A percentile compares a stretch with the other conserved stretches of the same genome.
Conservation (phyloP, 352 stramenopile genomes). For the Plasmopara halstedii region DNA sequence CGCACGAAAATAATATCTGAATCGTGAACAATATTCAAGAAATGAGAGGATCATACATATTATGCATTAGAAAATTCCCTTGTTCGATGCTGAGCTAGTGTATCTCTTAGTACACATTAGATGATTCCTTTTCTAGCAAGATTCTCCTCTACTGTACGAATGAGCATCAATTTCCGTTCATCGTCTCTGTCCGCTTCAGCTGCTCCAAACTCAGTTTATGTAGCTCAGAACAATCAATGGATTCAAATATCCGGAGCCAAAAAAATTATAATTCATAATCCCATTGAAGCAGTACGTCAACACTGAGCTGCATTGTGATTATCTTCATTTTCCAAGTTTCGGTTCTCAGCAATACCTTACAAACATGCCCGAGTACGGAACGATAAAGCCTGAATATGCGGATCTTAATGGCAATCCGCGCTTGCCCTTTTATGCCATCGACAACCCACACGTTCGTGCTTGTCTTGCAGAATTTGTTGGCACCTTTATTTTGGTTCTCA, state of each 20-base stretch:
- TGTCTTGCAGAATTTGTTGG: conserved; percentile 59
- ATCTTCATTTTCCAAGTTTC: conserved; percentile 17
- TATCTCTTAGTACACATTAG: too few relatives aligned
- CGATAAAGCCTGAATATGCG: conserved; percentile 19
- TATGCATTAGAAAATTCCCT: too few relatives aligned
- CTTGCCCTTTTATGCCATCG: conserved; percentile 22
- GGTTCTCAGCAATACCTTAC: not conserved
- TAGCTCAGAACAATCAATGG: too few relatives aligned
- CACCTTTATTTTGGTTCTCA: conserved; percentile 55
- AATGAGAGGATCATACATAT: too few relatives aligned
- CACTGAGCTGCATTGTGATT: conserved; percentile 16
- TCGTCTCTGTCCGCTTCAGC: conserved; percentile 4
- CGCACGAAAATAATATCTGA: too few relatives aligned
- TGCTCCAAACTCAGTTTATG: conserved; percentile 1
- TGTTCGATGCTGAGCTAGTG: too few relatives aligned
- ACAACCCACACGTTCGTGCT: conserved; percentile 32
- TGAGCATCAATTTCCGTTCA: not conserved
- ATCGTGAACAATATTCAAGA: too few relatives aligned
- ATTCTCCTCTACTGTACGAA: not conserved
- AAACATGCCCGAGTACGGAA: conserved; percentile 30
- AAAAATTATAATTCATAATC: too few relatives aligned
- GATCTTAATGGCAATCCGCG: conserved; percentile 22
- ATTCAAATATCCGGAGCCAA: too few relatives aligned
- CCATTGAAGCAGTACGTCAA: too few relatives aligned
- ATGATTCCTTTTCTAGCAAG: too few relatives aligned